Base-by-base conservation (phyloP, 2,329 filamentous ascomycete species). In the Sporothrix humicola region DNA sequence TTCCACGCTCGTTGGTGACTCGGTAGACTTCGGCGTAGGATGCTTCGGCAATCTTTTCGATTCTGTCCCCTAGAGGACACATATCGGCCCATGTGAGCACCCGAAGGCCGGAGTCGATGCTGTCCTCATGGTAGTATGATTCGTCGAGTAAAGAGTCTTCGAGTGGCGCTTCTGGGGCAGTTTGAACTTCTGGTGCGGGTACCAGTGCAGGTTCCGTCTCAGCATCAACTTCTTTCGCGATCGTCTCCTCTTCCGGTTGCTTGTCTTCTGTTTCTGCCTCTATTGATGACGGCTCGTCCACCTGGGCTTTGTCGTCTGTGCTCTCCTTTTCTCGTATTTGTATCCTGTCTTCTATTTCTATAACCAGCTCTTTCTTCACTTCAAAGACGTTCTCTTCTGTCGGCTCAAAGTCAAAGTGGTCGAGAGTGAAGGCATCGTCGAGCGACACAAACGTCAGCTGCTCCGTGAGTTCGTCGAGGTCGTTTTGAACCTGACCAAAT, bases 11-110 rank as follows among this genome's bases (percentile, higher is more conserved):
- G 77, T 90, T 91, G 65, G 83, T 87, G 76, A 91, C 84, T 10
- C 88, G 87, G 77, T 91, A 91, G 10, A 91, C 88, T 78, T 91
- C 89, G 6, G 89, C 89, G 76, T 88, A 91, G 1, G 89, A 91
- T 5, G 89, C 89, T 78, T 91, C 89, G 10, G 89, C 89, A 69
- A 91, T 91, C 80, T 91, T 91, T 59, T 85, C 83, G 68, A 91
- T 88, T 50, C 80, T 80, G 77, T 87, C 85, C 17, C 83, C 84
- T 0, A 83, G 81, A 0, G 86, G 85, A 68, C 88, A 88, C 44
- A 91, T 83, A 71, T 90, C 88, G 44, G 84, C 80, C 89, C 89
- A 91, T 0, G 83, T 83, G 56, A 90, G 80, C 5, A 84, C 77
- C 3, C 85, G 83, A 17, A 88, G 79, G 20, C 75, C 75, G 0